Evolutionary conservation across 176 grass and related monocot genomes (phyloP), one percentile per base, ranked within the genome.

Genomic region (Hsuehochloa calcarea): DNA sequence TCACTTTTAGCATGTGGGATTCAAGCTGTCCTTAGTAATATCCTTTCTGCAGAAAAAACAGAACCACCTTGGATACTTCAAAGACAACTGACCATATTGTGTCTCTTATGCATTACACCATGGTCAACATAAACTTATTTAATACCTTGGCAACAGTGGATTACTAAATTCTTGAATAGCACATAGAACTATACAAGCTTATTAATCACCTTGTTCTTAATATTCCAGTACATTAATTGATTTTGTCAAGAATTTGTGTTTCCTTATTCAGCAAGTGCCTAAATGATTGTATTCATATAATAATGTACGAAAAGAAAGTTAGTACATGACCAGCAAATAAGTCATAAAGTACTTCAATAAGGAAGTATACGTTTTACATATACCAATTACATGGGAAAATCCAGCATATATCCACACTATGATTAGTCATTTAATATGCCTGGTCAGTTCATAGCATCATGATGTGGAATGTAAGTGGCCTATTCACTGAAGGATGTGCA

Each of bases 331-430:
- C 9, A 43, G 58, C n/a, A 41, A 82, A 39, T 41, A 58, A 59
- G 22, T 26, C 35, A 81, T 54, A 10, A 25, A 40, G 34, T 43
- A 70, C 12, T 81, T 56, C 37, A 62, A 45, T 13, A 61, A 46
- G 25, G 59, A 7, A 11, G 55, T 40, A 82, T 16, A 50, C 38
- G 41, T 74, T 29, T 6, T 17, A 74, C 20, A 14, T 37, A 84
- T 50, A 49, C 26, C 10, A 22, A 47, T 1, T 51, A 64, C 27
- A 65, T 12, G 41, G 27, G 55, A 45, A 56, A 83, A 62, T 74
- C 27, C 27, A 83, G 19, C 39, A 83, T 73, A 61, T 73, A 65
- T 74, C 27, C 70, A 74, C 46, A n/a, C 43, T 61, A 25, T 4
- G 20, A 83, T 37, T 74, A 51, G 38, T 64, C 31, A 34, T 9